A percentile compares a stretch with the other conserved stretches of the same genome.
phyloP scores from a whole-genome alignment of 805 yeast genomes.

The Metschnikowia borealis region DNA sequence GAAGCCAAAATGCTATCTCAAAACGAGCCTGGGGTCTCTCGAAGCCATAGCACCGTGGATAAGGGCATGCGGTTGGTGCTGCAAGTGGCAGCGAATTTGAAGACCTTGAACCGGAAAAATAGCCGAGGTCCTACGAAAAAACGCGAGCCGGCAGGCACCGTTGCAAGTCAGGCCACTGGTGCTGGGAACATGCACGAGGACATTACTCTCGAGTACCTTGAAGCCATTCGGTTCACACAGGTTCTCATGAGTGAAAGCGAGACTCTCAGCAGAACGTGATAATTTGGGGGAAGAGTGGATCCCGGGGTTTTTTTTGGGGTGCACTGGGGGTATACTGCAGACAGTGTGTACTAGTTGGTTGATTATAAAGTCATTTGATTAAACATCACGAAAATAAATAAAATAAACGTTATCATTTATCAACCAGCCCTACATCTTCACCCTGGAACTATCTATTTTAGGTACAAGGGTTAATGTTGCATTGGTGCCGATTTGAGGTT shows the following conservation, averaged over 20 bases:
- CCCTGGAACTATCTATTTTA: no score
- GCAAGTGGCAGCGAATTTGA: conserved; percentile 1
- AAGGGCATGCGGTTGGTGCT: conserved; percentile 1
- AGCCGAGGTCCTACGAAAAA: background rate
- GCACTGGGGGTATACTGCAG: no score
- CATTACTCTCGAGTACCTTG: conserved; percentile 10
- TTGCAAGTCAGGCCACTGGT: background rate
- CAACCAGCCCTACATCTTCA: no score
- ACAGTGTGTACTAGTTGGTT: no score
- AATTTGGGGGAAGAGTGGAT: no score
- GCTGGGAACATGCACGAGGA: conserved; percentile 6
- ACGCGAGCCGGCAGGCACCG: background rate
- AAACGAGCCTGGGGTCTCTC: background rate
- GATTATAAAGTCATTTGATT: no score
- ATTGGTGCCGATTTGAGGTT: no score
- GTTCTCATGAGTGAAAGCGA: background rate
- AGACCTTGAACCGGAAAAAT: background rate
- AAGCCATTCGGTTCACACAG: conserved; percentile 1
- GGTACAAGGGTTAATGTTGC: no score
- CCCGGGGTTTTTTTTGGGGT: no score
- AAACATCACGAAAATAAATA: no score
- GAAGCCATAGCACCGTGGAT: background rate
- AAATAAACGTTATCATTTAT: no score
- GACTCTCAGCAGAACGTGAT: background rate
- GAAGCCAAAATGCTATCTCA: background rate